Evolutionary conservation across 1,139 yeast species (phyloP), one percentile per base, ranked within the genome.

Genomic region (Taphrina sp.): DNA sequence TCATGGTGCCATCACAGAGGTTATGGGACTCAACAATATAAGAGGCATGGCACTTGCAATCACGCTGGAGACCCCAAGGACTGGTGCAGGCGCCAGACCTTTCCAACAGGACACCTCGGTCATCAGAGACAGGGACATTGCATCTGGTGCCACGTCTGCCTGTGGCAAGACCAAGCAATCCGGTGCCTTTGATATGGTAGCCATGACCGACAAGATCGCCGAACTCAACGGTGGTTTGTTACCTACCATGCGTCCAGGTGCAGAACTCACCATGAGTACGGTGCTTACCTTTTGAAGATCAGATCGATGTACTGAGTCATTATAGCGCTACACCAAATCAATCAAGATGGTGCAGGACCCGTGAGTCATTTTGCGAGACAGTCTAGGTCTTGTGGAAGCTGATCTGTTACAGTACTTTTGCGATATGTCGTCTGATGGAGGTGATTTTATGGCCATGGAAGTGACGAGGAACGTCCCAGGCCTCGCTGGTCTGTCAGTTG

Each of bases 321-420:
- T 23, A 5, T 12, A 43, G 47, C 24, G 12, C 29, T 49, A 17
- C 54, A 49, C 28, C 44, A 49, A 24, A 49, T 49, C 46, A 49
- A 49, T 17, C 46, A 49, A 24, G 54, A 49, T 16, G 54, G 54
- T 5, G 54, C 46, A 8, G 54, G 54, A 3, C 54, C 54, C 29
- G 36, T 47, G 23, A 29, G 12, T n/a, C 14, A n/a, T 5, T n/a
- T 12, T 28, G 10, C 31, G 12, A 8, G 12, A 28, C 12, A 12
- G 7, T 28, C 14, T 34, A n/a, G 14, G 14, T 34, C 16, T 34
- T n/a, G n/a, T n/a, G n/a, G 14, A 34, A 17, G 16, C 37, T 34
- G 16, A 34, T n/a, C 37, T 7, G 12, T n/a, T n/a, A 34, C 29
- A n/a, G 31, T 26, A 26, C 12, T 12, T 22, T 10, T 49, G 54